phyloP scores from a whole-genome alignment of 202 grass and related monocot genomes.

The Brachypodium distachyon region DNA sequence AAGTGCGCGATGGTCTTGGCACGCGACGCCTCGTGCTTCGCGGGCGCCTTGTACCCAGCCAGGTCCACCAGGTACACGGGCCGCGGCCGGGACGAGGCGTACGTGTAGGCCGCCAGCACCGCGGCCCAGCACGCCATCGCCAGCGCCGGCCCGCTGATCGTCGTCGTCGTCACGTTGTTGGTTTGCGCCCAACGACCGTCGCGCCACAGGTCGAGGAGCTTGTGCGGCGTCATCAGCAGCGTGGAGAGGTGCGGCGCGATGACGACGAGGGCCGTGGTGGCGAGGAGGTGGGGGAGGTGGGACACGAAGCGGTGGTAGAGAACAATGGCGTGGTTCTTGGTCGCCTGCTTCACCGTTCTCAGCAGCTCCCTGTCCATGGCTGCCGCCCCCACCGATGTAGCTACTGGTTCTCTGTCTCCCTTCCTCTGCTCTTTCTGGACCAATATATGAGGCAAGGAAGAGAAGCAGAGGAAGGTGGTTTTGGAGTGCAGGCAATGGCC shows the following conservation, averaged over 20 bases:
- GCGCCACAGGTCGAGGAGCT: neutral
- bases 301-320: constrained; percentile 54
- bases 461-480: neutral
- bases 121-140: neutral
- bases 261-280: constrained; percentile 25
- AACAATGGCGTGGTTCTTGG: constrained; percentile 40
- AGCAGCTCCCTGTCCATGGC: constrained; percentile 44
- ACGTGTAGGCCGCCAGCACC: constrained; percentile 29
- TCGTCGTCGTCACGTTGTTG: no score
- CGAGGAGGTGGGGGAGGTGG: constrained; percentile 44
- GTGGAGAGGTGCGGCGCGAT: neutral
- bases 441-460: no score
- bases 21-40: constrained; percentile 28
- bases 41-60: constrained; percentile 34
- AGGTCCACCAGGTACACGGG: constrained; percentile 50
- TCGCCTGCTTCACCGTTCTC: constrained; percentile 40
- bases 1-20: constrained; percentile 23
- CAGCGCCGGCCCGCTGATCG: no score
- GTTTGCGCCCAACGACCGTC: no score
- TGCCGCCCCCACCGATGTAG: no score
- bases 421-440: no score
- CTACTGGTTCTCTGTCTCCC: no score
- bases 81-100: constrained; percentile 33
- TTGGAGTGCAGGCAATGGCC: neutral
- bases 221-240: no score